Evolutionary conservation across 805 yeast genomes (phyloP), one percentile per base, ranked within the genome.

Genomic region (Candida ficus): DNA sequence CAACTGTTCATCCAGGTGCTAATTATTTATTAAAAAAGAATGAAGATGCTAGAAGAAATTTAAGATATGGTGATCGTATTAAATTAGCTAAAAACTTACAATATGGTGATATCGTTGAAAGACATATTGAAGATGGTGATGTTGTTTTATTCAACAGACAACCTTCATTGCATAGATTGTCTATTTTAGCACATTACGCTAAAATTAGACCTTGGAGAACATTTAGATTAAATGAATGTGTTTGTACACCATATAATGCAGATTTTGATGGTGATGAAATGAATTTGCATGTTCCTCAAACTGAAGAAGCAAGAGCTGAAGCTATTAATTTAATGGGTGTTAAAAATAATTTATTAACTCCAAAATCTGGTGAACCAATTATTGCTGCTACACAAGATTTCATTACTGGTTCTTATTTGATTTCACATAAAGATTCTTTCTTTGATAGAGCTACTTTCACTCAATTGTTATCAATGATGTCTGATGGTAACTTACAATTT

Each of bases 331-430:
- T 93, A 57, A 93, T 93, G 99, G 99, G 98, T 40, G 99, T 93
- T 31, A 93, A 93, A 56, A 85, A 90, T 58, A 93, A 93, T 60
- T 69, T 93, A 48, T 73, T 93, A 52, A 93, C 99, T 1, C 99
- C 99, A 9, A 87, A 90, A 58, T 86, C 95, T 25, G 99, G 99
- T 54, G 99, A 95, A 57, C 99, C 99, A 0, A 93, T 93, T 53
- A 93, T 93, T 73, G 99, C 99, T 0, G 99, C 99, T 8, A 93
- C 99, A 1, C 99, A 93, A 70, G 99, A 93, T 77, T 93, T 93
- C 70, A 93, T 93, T 55, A 90, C 98, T 6, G 99, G 98, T 16
- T 88, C 97, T 0, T 93, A 82, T 61, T 70, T 93, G 56, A 86
- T 93, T 31, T 84, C 97, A 1, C 88, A 85, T 54, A 95, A 93